A percentile compares a stretch with the other conserved stretches of the same genome.
Evolutionary conservation across 2,329 filamentous ascomycete species (phyloP).

Genomic region (Alternaria sp.): DNA sequence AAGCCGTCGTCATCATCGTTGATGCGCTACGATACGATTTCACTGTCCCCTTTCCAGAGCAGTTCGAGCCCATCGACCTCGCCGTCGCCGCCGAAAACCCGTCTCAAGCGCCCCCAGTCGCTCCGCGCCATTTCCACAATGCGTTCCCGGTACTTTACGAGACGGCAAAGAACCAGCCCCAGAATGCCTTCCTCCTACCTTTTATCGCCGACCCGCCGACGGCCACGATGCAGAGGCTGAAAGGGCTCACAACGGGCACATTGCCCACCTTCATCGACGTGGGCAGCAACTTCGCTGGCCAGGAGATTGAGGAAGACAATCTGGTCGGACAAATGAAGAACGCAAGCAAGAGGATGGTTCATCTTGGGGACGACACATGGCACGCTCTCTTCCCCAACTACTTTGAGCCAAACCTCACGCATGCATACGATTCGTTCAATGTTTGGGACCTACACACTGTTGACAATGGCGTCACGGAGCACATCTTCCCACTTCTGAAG

Average conservation of each 20-base stretch:
- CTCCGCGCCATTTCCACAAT: conserved; percentile 78
- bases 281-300: conserved; percentile 94
- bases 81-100: conserved; percentile 25
- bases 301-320: conserved; percentile 93
- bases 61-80: conserved; percentile 55
- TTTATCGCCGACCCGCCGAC: conserved; percentile 98
- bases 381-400: conserved; percentile 91
- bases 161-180: conserved; percentile 75
- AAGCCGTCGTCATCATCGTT: conserved; percentile 88
- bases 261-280: conserved; percentile 93
- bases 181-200: conserved; percentile 87
- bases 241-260: conserved; percentile 94
- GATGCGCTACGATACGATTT: conserved; percentile 98
- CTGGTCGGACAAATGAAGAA: conserved; percentile 70
- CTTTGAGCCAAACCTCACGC: conserved; percentile 86
- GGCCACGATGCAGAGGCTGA: conserved; percentile 88
- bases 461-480: conserved; percentile 91
- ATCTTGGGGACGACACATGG: conserved; percentile 99
- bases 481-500: conserved; percentile 84
- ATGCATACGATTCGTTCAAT: conserved; percentile 95
- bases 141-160: conserved; percentile 88
- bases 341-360: conserved; percentile 80
- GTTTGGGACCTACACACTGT: conserved; percentile 98
- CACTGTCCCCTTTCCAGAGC: conserved; percentile 77
- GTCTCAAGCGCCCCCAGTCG: conserved; percentile 20